Conservation (phyloP, 257 asterid genomes). For the Scutellaria baicalensis region DNA sequence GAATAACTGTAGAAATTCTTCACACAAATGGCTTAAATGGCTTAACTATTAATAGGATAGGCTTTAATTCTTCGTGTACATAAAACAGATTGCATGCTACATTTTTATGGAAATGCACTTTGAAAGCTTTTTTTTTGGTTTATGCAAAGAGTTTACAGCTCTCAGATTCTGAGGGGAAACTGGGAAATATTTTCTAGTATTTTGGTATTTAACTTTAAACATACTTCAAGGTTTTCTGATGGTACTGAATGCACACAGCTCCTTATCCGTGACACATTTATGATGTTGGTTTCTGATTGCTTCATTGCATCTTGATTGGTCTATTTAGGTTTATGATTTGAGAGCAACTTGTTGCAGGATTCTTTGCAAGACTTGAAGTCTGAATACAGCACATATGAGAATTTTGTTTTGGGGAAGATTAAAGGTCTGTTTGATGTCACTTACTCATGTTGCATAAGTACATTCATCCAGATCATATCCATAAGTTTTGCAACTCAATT, state of each 20-base stretch:
- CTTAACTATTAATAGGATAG: not conserved
- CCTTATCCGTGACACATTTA: not conserved
- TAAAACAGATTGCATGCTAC: not conserved
- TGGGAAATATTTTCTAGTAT: not conserved
- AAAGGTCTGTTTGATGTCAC: constrained; percentile 46
- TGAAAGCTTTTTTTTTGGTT: not conserved
- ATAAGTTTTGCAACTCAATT: not conserved
- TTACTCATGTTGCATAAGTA: not conserved
- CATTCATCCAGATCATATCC: constrained; percentile 8
- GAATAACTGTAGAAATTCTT: not conserved
- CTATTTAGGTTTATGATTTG: constrained; percentile 16
- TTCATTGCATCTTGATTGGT: not conserved
- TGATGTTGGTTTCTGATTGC: not conserved
- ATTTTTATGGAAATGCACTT: not conserved
- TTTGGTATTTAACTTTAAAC: not conserved
- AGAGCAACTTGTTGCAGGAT: constrained; percentile 49
- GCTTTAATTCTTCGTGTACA: not conserved
- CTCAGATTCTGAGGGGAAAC: not conserved
- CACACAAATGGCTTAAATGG: not conserved
- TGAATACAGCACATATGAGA: constrained; percentile 64
- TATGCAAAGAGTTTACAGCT: not conserved
- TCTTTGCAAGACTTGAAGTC: constrained; percentile 69
- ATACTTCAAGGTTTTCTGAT: not conserved
- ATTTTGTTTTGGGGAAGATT: constrained; percentile 55
- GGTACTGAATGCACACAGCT: not conserved